Conservation (phyloP, 2,329 filamentous ascomycete genomes). For the Clonostachys rhizophaga region DNA sequence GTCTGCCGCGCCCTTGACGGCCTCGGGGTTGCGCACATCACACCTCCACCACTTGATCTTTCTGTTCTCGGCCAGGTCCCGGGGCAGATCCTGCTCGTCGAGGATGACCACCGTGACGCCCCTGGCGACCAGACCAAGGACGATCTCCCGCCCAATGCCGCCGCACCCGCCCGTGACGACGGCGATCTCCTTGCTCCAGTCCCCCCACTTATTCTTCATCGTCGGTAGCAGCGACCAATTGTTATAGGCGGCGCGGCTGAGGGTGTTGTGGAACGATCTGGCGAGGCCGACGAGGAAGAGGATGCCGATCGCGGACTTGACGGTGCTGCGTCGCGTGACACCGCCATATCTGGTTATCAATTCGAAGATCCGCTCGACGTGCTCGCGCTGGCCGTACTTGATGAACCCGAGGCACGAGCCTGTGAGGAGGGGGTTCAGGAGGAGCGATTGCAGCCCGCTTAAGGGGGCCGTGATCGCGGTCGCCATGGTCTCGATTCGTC, state of each 20-base stretch:
- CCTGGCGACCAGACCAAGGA: slow-evolving; percentile 56
- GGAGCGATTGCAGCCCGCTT: too few relatives aligned
- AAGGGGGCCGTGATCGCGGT: too few relatives aligned
- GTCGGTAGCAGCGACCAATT: slow-evolving; percentile 17
- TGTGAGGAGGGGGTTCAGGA: too few relatives aligned
- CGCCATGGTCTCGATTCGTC: too few relatives aligned
- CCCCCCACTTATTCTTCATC: slow-evolving; percentile 34
- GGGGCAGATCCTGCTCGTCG: slow-evolving; percentile 52
- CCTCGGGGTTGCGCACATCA: slow-evolving; percentile 58
- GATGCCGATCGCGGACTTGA: not conserved
- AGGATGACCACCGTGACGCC: slow-evolving; percentile 67
- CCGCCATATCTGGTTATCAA: too few relatives aligned
- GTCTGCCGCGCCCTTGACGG: slow-evolving; percentile 44
- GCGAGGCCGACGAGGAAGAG: slow-evolving; percentile 21
- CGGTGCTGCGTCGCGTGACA: too few relatives aligned
- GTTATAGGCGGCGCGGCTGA: slow-evolving; percentile 23
- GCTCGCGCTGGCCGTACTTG: too few relatives aligned
- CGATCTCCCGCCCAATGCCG: slow-evolving; percentile 67
- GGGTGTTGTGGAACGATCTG: slow-evolving; percentile 17
- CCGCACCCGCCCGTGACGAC: slow-evolving; percentile 71
- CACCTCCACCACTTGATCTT: slow-evolving; percentile 63
- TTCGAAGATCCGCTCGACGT: too few relatives aligned
- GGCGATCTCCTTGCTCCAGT: slow-evolving; percentile 66
- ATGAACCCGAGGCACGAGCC: too few relatives aligned
- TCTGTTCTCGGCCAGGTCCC: slow-evolving; percentile 11